A percentile compares a stretch with the other conserved stretches of the same genome.
These are phyloP conservation scores for Penicillium nucicola DNA, from an alignment of 495 filamentous ascomycete species.

Conservation along the genomic window DNA sequence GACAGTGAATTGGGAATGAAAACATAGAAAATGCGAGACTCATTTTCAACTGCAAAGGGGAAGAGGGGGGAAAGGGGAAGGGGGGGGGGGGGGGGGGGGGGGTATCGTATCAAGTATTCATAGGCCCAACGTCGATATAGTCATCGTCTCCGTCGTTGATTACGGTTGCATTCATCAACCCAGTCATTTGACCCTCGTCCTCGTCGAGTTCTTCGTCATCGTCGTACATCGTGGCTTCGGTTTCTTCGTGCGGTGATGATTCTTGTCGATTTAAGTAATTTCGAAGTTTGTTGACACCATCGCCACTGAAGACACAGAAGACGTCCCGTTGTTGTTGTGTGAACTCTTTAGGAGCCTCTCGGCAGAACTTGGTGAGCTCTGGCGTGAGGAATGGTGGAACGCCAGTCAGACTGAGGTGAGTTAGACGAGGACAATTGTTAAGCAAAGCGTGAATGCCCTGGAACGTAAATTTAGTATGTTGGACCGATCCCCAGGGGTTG, in stretches of 20 bases:
- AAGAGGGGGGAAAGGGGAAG: too few relatives aligned
- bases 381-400: constrained; percentile 73
- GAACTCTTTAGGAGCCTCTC: constrained; percentile 87
- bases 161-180: constrained; percentile 51
- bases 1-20: constrained; percentile 11
- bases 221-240: constrained; percentile 53
- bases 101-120: constrained; percentile 43
- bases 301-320: constrained; percentile 95
- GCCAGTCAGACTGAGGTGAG: constrained; percentile 94
- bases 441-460: constrained; percentile 89
- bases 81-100: too few relatives aligned
- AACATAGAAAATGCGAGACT: constrained; percentile 9
- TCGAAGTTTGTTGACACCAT: constrained; percentile 75
- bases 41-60: constrained; percentile 11
- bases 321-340: constrained; percentile 91
- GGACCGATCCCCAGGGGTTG: neutral
- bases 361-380: constrained; percentile 78
- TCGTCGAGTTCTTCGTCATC: constrained; percentile 54
- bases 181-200: constrained; percentile 53
- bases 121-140: constrained; percentile 41
- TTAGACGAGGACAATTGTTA: constrained; percentile 86
- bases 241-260: constrained; percentile 30
- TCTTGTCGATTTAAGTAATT: constrained; percentile 62
- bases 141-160: constrained; percentile 54
- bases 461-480: constrained; percentile 13